These are phyloP conservation scores for Mariannaea elegans DNA, from an alignment of 2,329 filamentous ascomycete species.

Conservation along the genomic window DNA sequence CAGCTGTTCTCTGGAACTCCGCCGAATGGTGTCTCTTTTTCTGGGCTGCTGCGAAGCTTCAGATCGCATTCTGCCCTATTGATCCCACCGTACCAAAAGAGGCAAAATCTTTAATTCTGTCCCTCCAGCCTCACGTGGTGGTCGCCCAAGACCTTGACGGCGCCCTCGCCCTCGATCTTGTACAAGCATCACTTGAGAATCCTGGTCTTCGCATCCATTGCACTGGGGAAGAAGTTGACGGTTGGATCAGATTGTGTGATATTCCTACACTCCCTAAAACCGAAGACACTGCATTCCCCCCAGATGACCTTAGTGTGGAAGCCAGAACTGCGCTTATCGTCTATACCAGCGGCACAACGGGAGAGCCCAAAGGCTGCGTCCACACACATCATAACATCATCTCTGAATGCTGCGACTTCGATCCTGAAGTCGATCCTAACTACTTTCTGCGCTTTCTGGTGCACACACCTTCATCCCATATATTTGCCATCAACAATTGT, in stretches of 20 bases:
- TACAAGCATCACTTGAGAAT: background rate
- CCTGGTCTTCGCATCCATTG: slow-evolving; percentile 38
- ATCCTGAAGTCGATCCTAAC: slow-evolving; percentile 43
- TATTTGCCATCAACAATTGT: slow-evolving; percentile 51
- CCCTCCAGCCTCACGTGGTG: slow-evolving; percentile 40
- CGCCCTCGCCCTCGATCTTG: slow-evolving; percentile 29
- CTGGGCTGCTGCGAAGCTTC: slow-evolving; percentile 48
- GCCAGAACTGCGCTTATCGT: slow-evolving; percentile 50
- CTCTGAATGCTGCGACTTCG: slow-evolving; percentile 48
- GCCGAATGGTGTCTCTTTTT: slow-evolving; percentile 51
- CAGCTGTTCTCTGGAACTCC: slow-evolving; percentile 47
- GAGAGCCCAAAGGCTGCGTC: slow-evolving; percentile 55
- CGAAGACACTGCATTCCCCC: background rate
- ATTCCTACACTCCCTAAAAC: slow-evolving; percentile 3
- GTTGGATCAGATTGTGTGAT: slow-evolving; percentile 34
- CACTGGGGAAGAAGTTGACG: slow-evolving; percentile 19
- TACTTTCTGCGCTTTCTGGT: slow-evolving; percentile 47
- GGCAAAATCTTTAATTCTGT: slow-evolving; percentile 32
- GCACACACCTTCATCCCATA: slow-evolving; percentile 49
- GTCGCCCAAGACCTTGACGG: slow-evolving; percentile 44
- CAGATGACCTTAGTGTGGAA: background rate
- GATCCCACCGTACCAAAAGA: slow-evolving; percentile 43
- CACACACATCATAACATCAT: slow-evolving; percentile 52
- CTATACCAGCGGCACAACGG: slow-evolving; percentile 61
- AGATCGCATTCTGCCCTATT: slow-evolving; percentile 47